Conservation (phyloP, 2,329 filamentous ascomycete species). For the Coccinonectria pachysandricola region DNA sequence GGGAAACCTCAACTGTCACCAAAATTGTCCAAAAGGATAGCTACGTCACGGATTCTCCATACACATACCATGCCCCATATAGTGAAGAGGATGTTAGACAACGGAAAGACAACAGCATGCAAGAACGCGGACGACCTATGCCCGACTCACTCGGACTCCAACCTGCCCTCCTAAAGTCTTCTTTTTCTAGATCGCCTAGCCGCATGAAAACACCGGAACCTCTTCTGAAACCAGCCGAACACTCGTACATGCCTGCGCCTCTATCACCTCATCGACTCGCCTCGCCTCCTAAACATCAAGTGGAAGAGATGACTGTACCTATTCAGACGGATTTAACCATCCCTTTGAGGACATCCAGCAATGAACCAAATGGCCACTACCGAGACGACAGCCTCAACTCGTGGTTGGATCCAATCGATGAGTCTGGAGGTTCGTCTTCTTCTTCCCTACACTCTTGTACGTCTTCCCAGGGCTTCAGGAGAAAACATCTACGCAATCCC, state of each 20-base stretch:
- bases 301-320: constrained; percentile 15
- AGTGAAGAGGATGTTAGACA: constrained; percentile 13
- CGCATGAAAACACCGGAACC: constrained; percentile 21
- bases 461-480: constrained; percentile 56
- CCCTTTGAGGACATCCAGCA: constrained; percentile 4
- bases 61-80: constrained; percentile 14
- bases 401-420: constrained; percentile 90
- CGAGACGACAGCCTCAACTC: constrained; percentile 66
- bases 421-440: constrained; percentile 69
- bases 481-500: constrained; percentile 57
- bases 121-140: constrained; percentile 16
- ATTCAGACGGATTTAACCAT: constrained; percentile 28
- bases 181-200: constrained; percentile 41
- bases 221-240: constrained; percentile 35
- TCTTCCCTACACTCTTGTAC: constrained; percentile 75
- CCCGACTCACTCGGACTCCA: constrained; percentile 16
- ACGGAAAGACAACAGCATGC: constrained; percentile 12
- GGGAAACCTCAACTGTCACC: constrained; percentile 43
- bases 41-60: constrained; percentile 10
- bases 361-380: constrained; percentile 27
- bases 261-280: constrained; percentile 53
- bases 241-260: constrained; percentile 58
- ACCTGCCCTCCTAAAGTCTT: constrained; percentile 35
- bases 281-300: constrained; percentile 28
- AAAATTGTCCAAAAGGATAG: constrained; percentile 28